Percentiles rank a stretch among this genome's conserved stretches.
These are phyloP conservation scores for Neonectria sp. DNA, from an alignment of 2,329 filamentous ascomycete genomes.

Conservation along the genomic window DNA sequence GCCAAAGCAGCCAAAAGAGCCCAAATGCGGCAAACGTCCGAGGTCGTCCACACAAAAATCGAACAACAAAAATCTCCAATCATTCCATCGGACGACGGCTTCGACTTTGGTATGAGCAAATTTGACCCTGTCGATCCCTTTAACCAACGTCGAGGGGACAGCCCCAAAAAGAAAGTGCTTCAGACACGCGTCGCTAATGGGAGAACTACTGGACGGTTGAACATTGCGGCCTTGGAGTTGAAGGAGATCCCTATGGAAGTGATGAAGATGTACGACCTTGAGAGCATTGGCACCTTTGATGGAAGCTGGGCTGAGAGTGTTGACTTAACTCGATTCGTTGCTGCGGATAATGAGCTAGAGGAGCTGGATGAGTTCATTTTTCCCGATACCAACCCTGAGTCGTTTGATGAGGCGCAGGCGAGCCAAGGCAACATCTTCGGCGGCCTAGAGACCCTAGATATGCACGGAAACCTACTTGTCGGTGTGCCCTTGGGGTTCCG, in stretches of 20 bases:
- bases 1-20: slow-evolving; percentile 86
- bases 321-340: slow-evolving; percentile 86
- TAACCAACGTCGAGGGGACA: slow-evolving; percentile 73
- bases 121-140: slow-evolving; percentile 78
- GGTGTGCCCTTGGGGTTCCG: slow-evolving; percentile 83
- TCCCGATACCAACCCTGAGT: slow-evolving; percentile 76
- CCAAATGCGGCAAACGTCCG: slow-evolving; percentile 55
- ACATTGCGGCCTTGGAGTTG: slow-evolving; percentile 88
- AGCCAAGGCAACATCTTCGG: slow-evolving; percentile 83
- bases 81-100: slow-evolving; percentile 60
- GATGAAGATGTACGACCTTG: slow-evolving; percentile 90
- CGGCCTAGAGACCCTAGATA: slow-evolving; percentile 83
- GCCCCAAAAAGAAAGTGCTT: slow-evolving; percentile 76
- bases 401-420: slow-evolving; percentile 75
- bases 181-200: slow-evolving; percentile 81
- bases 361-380: slow-evolving; percentile 82
- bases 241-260: slow-evolving; percentile 87
- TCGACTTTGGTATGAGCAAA: slow-evolving; percentile 67
- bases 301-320: slow-evolving; percentile 93
- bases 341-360: slow-evolving; percentile 91
- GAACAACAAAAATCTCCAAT: slow-evolving; percentile 52
- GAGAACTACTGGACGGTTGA: slow-evolving; percentile 84
- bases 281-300: slow-evolving; percentile 73
- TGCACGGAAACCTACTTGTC: slow-evolving; percentile 87
- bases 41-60: slow-evolving; percentile 15